Evolutionary conservation across 2,329 filamentous ascomycete genomes (phyloP).

Genomic region (Albifimbria verrucaria): DNA sequence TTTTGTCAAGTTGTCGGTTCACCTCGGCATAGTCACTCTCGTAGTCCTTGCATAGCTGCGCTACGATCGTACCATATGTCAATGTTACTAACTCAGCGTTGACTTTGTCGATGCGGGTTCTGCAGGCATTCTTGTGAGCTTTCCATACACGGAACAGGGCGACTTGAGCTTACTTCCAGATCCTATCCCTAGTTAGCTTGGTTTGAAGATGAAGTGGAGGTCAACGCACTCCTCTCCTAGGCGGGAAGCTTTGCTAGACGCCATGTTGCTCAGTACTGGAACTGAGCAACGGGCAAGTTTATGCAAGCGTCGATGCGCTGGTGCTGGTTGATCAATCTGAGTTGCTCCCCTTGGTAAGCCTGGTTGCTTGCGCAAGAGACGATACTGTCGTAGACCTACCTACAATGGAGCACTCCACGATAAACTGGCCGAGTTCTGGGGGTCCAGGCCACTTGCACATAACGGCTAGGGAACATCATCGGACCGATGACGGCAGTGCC

Average conservation of each 20-base stretch:
- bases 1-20: constrained; percentile 96
- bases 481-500: neutral
- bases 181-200: constrained; percentile 51
- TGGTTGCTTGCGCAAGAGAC: too few species aligned
- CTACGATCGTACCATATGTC: constrained; percentile 96
- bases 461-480: neutral
- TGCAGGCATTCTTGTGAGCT: constrained; percentile 33
- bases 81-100: constrained; percentile 96
- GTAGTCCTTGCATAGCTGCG: constrained; percentile 94
- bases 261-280: constrained; percentile 38
- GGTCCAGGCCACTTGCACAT: too few species aligned
- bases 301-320: too few species aligned
- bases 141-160: neutral
- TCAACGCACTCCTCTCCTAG: constrained; percentile 58
- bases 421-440: too few species aligned
- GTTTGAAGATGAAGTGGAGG: constrained; percentile 6
- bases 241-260: constrained; percentile 58
- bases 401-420: too few species aligned
- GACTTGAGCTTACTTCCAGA: constrained; percentile 78
- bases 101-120: constrained; percentile 94
- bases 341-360: too few species aligned
- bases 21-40: constrained; percentile 92
- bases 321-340: too few species aligned
- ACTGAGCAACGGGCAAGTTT: neutral
- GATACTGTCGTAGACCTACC: too few species aligned